These are phyloP conservation scores for Aspergillus kassunensis DNA, from an alignment of 495 filamentous ascomycete species.

Conservation along the genomic window DNA sequence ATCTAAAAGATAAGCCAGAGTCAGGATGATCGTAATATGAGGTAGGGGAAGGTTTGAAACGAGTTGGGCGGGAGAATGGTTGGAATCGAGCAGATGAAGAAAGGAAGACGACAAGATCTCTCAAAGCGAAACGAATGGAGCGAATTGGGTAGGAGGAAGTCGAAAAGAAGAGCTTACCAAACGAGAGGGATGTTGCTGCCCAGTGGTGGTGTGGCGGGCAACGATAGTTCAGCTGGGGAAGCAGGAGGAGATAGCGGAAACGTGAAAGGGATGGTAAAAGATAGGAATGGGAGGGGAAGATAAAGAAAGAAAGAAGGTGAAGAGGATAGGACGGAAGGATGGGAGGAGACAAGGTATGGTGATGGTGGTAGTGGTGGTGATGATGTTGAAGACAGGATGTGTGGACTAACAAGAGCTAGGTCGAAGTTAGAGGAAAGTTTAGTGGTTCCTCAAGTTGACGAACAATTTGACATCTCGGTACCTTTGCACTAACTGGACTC, in stretches of 20 bases:
- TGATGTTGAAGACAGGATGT: not conserved
- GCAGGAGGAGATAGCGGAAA: not conserved
- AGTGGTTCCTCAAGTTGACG: not conserved
- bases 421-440: conserved; percentile 1
- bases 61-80: not conserved
- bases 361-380: no score
- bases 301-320: no score
- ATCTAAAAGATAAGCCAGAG: conserved; percentile 10
- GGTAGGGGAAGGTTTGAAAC: conserved; percentile 9
- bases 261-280: not conserved
- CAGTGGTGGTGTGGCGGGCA: conserved; percentile 12
- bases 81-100: not conserved
- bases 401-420: not conserved
- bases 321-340: no score
- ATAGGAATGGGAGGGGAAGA: conserved; percentile 2
- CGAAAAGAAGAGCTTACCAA: conserved; percentile 8
- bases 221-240: conserved; percentile 9
- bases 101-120: not conserved
- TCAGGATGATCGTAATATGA: conserved; percentile 16
- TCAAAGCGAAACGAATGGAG: not conserved
- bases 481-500: not conserved
- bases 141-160: not conserved
- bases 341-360: no score
- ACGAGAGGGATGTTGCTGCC: conserved; percentile 10
- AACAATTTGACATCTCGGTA: not conserved